Conservation (phyloP, 805 yeast genomes). For the Candida arabinofermentans region DNA sequence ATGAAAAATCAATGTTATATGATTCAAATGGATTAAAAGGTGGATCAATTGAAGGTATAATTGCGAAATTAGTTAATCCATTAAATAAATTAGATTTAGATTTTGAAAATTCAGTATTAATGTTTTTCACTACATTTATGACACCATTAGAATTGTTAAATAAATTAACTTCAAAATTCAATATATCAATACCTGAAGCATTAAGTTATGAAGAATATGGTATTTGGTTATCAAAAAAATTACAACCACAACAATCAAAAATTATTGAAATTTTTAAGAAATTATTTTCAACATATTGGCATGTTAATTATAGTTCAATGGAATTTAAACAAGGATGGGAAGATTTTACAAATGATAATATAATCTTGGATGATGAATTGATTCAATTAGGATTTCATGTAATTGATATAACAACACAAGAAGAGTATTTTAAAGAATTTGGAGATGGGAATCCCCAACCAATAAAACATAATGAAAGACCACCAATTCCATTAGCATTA, state of each 20-base stretch:
- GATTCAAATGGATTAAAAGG: slow-evolving; percentile 79
- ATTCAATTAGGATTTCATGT: slow-evolving; percentile 21
- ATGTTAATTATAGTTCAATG: slow-evolving; percentile 50
- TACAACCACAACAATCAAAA: slow-evolving; percentile 60
- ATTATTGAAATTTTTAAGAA: slow-evolving; percentile 64
- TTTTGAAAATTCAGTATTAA: slow-evolving; percentile 64
- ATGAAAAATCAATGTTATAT: slow-evolving; percentile 40
- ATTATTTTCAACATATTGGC: slow-evolving; percentile 69
- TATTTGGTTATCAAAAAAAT: slow-evolving; percentile 69
- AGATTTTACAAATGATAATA: slow-evolving; percentile 16
- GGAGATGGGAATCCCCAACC: slow-evolving; percentile 16
- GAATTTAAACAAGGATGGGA: slow-evolving; percentile 32
- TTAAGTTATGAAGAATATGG: slow-evolving; percentile 77
- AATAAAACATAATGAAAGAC: slow-evolving; percentile 8
- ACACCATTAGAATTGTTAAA: slow-evolving; percentile 59
- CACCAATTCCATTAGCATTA: slow-evolving; percentile 19
- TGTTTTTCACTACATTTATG: slow-evolving; percentile 74
- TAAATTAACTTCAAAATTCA: slow-evolving; percentile 59
- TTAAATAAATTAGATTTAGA: slow-evolving; percentile 50
- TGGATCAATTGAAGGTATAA: slow-evolving; percentile 73
- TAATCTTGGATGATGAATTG: slow-evolving; percentile 9
- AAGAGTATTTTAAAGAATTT: slow-evolving; percentile 22
- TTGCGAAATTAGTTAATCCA: slow-evolving; percentile 79
- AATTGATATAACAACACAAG: slow-evolving; percentile 20
- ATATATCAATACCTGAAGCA: slow-evolving; percentile 81